phyloP scores from a whole-genome alignment of 2,329 filamentous ascomycete genomes.

The Hypoxylon sp. region DNA sequence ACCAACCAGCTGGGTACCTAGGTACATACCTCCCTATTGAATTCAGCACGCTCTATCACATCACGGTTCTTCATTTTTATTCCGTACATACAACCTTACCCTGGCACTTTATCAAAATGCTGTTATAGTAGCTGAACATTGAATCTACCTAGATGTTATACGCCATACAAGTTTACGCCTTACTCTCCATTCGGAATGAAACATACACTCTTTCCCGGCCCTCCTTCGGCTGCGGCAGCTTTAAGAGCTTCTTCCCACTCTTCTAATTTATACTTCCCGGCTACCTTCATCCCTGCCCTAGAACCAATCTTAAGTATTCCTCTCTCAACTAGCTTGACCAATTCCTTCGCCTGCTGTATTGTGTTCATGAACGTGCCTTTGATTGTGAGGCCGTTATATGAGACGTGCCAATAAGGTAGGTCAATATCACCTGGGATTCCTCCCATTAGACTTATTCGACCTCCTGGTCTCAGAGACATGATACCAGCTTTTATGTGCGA shows the following conservation, averaged over 20 bases:
- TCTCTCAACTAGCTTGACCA: constrained; percentile 59
- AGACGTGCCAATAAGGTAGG: constrained; percentile 52
- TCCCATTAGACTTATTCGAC: constrained; percentile 53
- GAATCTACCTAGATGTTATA: background rate
- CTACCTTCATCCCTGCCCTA: constrained; percentile 33
- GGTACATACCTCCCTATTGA: too few relatives aligned
- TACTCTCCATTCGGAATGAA: constrained; percentile 41
- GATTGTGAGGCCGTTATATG: constrained; percentile 56
- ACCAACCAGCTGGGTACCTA: too few relatives aligned
- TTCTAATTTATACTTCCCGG: constrained; percentile 37
- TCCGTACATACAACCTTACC: background rate
- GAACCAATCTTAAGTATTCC: constrained; percentile 41
- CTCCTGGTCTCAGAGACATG: constrained; percentile 52
- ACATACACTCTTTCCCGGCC: constrained; percentile 38
- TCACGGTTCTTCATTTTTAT: background rate
- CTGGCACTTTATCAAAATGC: background rate
- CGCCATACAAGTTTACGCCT: background rate
- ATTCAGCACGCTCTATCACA: background rate
- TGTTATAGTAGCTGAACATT: background rate
- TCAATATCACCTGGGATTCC: constrained; percentile 47
- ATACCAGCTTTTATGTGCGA: constrained; percentile 58
- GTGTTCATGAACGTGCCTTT: constrained; percentile 62
- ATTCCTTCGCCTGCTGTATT: constrained; percentile 53
- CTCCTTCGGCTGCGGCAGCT: constrained; percentile 33
- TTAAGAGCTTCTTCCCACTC: constrained; percentile 42